Conservation (phyloP, 2,329 filamentous ascomycete species). For the Botrytis pseudocinerea region DNA sequence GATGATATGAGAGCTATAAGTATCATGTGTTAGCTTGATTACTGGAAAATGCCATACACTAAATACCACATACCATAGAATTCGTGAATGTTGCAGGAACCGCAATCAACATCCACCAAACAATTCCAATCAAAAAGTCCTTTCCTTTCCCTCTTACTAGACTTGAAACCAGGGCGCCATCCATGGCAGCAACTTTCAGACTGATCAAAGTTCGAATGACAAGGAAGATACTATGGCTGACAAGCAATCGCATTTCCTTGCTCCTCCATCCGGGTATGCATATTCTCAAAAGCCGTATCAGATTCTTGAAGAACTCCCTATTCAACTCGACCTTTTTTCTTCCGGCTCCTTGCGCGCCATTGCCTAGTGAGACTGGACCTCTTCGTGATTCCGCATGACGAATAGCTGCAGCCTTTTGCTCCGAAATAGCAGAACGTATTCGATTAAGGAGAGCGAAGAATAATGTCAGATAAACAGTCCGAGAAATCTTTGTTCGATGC, state of each 20-base stretch:
- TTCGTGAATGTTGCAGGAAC: slow-evolving; percentile 97
- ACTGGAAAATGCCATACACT: background rate
- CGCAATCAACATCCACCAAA: slow-evolving; percentile 99
- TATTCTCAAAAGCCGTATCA: slow-evolving; percentile 78
- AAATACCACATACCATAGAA: slow-evolving; percentile 72
- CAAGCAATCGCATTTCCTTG: slow-evolving; percentile 80
- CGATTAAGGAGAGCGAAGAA: slow-evolving; percentile 80
- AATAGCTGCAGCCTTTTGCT: slow-evolving; percentile 82
- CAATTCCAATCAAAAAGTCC: slow-evolving; percentile 82
- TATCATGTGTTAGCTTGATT: slow-evolving; percentile 25
- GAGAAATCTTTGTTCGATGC: slow-evolving; percentile 79
- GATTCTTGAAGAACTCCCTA: slow-evolving; percentile 69
- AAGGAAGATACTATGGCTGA: slow-evolving; percentile 91
- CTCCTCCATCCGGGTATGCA: slow-evolving; percentile 88
- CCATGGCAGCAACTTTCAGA: slow-evolving; percentile 92
- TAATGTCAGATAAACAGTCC: slow-evolving; percentile 79
- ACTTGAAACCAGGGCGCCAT: slow-evolving; percentile 88
- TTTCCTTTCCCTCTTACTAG: slow-evolving; percentile 87
- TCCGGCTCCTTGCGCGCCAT: slow-evolving; percentile 41
- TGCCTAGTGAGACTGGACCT: slow-evolving; percentile 50
- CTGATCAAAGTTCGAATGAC: slow-evolving; percentile 89
- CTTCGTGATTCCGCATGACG: slow-evolving; percentile 62
- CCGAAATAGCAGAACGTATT: slow-evolving; percentile 85
- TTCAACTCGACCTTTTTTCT: slow-evolving; percentile 90
- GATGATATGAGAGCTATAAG: slow-evolving; percentile 83